These are phyloP conservation scores for Sphaerulina vaccinii DNA, from an alignment of 2,329 filamentous ascomycete species.

Conservation along the genomic window DNA sequence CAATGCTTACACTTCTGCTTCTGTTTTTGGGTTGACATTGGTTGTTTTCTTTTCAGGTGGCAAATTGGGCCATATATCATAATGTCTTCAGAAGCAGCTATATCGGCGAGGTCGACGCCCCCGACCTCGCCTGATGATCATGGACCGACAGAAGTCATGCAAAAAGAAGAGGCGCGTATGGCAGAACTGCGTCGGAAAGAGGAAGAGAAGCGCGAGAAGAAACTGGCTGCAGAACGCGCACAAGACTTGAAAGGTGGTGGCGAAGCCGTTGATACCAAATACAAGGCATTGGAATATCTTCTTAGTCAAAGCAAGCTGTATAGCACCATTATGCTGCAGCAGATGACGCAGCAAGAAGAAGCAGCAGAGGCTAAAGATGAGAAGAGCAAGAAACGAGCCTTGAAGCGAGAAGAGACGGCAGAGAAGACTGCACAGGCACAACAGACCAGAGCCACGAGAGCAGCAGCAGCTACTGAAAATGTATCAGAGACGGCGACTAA, in stretches of 20 bases:
- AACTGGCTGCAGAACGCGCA: conserved; percentile 47
- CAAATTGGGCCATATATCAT: neutral
- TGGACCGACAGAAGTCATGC: conserved; percentile 43
- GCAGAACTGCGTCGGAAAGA: conserved; percentile 42
- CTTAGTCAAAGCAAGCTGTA: conserved; percentile 55
- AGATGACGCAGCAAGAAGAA: conserved; percentile 54
- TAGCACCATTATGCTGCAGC: conserved; percentile 52
- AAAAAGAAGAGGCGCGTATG: conserved; percentile 49
- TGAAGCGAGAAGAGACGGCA: conserved; percentile 48
- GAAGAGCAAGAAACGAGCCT: conserved; percentile 45
- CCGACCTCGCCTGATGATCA: conserved; percentile 38
- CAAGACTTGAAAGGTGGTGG: conserved; percentile 48
- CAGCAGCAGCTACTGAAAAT: conserved; percentile 25
- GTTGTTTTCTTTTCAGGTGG: too few species aligned
- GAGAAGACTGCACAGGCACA: conserved; percentile 48
- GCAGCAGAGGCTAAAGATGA: conserved; percentile 47
- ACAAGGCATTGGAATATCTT: conserved; percentile 53
- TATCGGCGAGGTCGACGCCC: conserved; percentile 32
- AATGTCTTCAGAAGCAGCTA: conserved; percentile 25
- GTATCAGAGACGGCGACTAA: conserved; percentile 23
- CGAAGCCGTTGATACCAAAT: conserved; percentile 50
- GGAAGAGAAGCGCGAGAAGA: conserved; percentile 46
- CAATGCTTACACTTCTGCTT: too few species aligned
- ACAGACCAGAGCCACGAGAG: conserved; percentile 49
- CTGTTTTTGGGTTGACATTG: neutral